Conservation (phyloP, 192 early-diverging fungal genomes). For the Entophlyctis luteolus region DNA sequence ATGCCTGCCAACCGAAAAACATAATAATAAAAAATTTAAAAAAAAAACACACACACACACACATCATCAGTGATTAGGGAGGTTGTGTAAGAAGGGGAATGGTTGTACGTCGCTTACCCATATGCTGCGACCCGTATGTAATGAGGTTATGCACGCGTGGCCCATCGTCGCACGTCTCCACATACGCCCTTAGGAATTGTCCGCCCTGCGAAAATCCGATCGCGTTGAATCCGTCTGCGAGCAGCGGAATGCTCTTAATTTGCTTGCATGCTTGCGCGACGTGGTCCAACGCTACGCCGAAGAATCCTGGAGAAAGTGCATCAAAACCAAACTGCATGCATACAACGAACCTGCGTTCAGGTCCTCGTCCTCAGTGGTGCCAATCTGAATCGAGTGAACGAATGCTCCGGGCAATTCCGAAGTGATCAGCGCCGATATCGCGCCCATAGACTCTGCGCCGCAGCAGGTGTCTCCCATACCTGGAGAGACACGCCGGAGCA, state of each 20-base stretch:
- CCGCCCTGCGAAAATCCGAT: conserved; percentile 91
- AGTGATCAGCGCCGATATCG: conserved; percentile 10
- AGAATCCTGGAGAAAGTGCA: too few relatives aligned
- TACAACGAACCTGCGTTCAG: too few relatives aligned
- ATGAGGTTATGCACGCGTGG: conserved; percentile 73
- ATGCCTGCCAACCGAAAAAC: conserved; percentile 37
- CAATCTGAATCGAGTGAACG: conserved; percentile 74
- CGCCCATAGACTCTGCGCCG: conserved; percentile 54
- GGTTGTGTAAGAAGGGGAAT: too few relatives aligned
- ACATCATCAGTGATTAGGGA: too few relatives aligned
- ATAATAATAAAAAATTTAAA: neutral
- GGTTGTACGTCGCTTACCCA: conserved; percentile 50
- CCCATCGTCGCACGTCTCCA: conserved; percentile 64
- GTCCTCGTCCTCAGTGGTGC: conserved; percentile 64
- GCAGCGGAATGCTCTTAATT: conserved; percentile 54
- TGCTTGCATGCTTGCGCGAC: conserved; percentile 71
- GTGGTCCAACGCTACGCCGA: conserved; percentile 79
- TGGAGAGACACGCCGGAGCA: neutral
- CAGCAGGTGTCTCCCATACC: conserved; percentile 34
- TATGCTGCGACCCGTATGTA: conserved; percentile 84
- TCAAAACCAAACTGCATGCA: too few relatives aligned
- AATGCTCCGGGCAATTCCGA: conserved; percentile 52
- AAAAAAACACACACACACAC: too few relatives aligned
- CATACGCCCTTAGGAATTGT: conserved; percentile 69
- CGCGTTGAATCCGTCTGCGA: conserved; percentile 78